Evolutionary conservation across 2,329 filamentous ascomycete genomes (phyloP), one percentile per base, ranked within the genome.

Genomic region (Exophiala alcalophila): DNA sequence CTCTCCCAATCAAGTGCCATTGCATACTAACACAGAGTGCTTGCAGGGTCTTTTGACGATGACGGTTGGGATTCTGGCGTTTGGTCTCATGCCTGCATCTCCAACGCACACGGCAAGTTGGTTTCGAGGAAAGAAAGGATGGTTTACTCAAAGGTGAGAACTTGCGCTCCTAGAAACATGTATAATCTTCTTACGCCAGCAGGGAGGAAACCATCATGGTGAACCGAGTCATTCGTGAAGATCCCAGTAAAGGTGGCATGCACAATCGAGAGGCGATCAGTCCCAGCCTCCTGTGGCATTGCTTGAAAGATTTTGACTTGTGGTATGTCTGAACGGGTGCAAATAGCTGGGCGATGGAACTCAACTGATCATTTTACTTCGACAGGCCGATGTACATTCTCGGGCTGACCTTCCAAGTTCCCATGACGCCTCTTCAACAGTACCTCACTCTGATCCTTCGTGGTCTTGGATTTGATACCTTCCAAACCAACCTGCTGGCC

Each of bases 131-230:
- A 11, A 12, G 9, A 69, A 72, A 1, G 80, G 81, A 5, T 81
- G 80, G 80, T 82, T 81, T 58, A 76, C 67, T 19, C 5, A 19
- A 2, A 19, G 28, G 28, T 30, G 19, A 10, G 28, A 16, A 10
- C 10, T 18, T 4, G 10, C n/a, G 18, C n/a, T n/a, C 7, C 14
- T 4, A 15, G 27, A 11, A n/a, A n/a, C n/a, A n/a, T n/a, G n/a
- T n/a, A n/a, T 9, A 19, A 21, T 5, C 7, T 21, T 16, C 9
- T 18, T 23, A 8, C 14, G 1, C 12, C 1, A 78, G 81, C 55
- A 67, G 72, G 0, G 78, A 86, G 58, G 81, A 85, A 54, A 70
- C 73, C 19, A 84, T 85, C 50, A 78, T 85, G 71, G 73, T 82
- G 23, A 85, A 83, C 55, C 10, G 44, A 12, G 20, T 51, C 18